These are phyloP conservation scores for Petunia axillaris DNA, from an alignment of 257 asterid genomes.

Conservation along the genomic window DNA sequence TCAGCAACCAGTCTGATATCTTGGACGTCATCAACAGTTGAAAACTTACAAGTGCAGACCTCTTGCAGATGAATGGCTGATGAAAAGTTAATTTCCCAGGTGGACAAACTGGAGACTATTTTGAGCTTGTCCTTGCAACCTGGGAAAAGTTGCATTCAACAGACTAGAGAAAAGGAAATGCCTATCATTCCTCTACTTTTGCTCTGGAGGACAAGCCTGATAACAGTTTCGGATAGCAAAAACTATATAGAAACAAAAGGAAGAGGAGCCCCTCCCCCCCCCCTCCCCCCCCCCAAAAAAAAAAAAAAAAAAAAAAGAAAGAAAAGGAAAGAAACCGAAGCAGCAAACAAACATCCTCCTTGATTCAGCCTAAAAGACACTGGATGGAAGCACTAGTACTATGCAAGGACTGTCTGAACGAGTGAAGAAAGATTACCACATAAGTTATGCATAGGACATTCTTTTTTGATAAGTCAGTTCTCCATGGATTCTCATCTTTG, in stretches of 20 bases:
- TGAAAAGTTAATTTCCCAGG: neutral
- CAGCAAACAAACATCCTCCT: neutral
- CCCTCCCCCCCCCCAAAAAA: too few species aligned
- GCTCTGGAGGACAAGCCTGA: too few species aligned
- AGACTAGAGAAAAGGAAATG: too few species aligned
- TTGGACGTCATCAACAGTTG: neutral
- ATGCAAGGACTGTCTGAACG: neutral
- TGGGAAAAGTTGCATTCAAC: too few species aligned
- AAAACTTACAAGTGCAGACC: neutral
- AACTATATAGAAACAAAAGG: neutral
- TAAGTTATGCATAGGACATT: neutral
- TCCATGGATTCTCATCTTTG: neutral
- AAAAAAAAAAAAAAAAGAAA: too few species aligned
- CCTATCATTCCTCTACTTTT: too few species aligned
- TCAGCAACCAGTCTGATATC: neutral
- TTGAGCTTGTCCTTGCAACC: neutral
- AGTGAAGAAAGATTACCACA: neutral
- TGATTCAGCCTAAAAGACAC: neutral
- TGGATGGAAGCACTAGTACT: neutral
- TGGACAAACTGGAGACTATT: neutral
- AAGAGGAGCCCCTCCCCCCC: neutral
- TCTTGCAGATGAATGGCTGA: neutral
- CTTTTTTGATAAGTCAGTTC: too few species aligned
- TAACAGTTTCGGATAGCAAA: too few species aligned
- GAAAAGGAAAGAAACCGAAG: too few species aligned